phyloP scores from a whole-genome alignment of 2,329 filamentous ascomycete species.

The Endoconidiophora laricicola region DNA sequence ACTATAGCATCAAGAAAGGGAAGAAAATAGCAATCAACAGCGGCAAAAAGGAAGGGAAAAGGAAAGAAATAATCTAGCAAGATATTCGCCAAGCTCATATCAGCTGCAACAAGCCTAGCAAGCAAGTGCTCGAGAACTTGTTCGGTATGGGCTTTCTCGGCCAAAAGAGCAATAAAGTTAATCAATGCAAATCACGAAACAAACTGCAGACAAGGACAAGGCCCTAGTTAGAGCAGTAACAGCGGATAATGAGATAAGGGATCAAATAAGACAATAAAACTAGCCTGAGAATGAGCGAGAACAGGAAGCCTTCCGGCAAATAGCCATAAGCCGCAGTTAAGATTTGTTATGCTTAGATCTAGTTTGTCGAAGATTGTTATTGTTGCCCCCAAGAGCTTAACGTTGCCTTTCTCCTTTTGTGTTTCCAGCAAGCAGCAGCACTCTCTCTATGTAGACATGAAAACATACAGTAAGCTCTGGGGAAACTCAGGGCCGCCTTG shows the following conservation, averaged over 20 bases:
- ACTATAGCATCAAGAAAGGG: background rate
- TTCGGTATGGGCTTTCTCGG: too few species aligned
- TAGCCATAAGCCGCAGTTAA: background rate
- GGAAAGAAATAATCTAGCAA: background rate
- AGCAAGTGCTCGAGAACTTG: background rate
- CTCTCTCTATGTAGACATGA: too few species aligned
- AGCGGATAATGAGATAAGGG: background rate
- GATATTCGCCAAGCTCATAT: background rate
- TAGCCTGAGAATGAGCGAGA: background rate
- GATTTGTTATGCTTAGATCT: background rate
- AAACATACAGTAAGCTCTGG: too few species aligned
- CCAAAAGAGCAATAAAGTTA: slow-evolving; percentile 1
- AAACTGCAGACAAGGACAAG: background rate
- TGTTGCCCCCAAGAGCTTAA: background rate
- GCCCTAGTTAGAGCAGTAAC: background rate
- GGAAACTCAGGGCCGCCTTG: too few species aligned
- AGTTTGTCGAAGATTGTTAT: background rate
- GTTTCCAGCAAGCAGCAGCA: too few species aligned
- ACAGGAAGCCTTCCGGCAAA: too few species aligned
- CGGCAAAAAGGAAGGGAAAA: background rate
- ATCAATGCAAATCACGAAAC: slow-evolving; percentile 6
- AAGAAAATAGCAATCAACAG: background rate
- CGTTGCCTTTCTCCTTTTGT: too few species aligned
- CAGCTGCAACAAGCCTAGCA: background rate
- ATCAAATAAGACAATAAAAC: background rate